phyloP scores from a whole-genome alignment of 495 filamentous ascomycete species.

The Chaetomidium leptoderma region DNA sequence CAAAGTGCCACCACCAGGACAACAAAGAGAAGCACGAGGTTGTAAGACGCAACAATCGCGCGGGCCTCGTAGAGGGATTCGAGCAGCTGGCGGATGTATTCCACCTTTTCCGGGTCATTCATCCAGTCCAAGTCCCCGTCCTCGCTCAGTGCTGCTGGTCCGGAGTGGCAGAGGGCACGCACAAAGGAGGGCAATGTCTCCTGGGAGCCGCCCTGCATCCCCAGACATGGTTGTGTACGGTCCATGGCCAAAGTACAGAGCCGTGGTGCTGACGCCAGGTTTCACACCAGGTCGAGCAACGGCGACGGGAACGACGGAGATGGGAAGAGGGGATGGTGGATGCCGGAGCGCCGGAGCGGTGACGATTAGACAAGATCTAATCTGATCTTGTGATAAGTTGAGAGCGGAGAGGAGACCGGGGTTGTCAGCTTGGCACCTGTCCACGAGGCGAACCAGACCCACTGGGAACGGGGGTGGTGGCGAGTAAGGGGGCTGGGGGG shows the following conservation, averaged over 20 bases:
- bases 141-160: background rate
- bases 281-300: background rate
- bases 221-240: background rate
- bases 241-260: conserved; percentile 2
- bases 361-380: conserved; percentile 7
- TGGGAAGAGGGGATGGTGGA: background rate
- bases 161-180: background rate
- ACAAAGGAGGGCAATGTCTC: conserved; percentile 1
- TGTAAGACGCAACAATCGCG: conserved; percentile 34
- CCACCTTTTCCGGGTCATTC: conserved; percentile 31
- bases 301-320: background rate
- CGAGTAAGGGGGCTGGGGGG: too few species aligned
- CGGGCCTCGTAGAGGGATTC: conserved; percentile 33
- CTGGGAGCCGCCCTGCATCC: background rate
- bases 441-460: too few species aligned
- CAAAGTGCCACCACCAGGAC: conserved; percentile 28
- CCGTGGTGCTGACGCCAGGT: background rate
- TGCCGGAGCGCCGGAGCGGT: background rate
- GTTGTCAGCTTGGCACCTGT: too few species aligned
- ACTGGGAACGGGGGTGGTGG: too few species aligned
- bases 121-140: conserved; percentile 6
- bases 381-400: conserved; percentile 5
- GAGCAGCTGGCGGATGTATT: conserved; percentile 35
- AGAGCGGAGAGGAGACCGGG: background rate
- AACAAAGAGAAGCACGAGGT: conserved; percentile 30